Percentiles rank a stretch among this genome's conserved stretches.
Evolutionary conservation across 441 rosid genomes (phyloP).

Genomic region (Breynia disticha): DNA sequence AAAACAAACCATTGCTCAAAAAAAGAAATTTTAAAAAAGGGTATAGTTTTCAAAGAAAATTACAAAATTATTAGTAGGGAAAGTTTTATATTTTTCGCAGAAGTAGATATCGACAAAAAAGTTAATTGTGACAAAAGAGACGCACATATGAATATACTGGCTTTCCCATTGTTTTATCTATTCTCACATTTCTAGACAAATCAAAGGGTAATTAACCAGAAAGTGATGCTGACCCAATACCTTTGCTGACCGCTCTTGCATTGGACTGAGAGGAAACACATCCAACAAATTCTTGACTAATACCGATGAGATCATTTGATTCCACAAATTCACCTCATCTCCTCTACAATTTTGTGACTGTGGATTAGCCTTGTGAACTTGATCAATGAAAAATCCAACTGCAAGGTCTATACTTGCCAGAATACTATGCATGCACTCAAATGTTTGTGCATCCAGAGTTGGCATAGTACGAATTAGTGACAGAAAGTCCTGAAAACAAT

Average conservation of each 20-base stretch:
- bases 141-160: background rate
- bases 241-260: constrained; percentile 46
- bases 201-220: background rate
- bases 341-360: constrained; percentile 24
- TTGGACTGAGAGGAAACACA: constrained; percentile 51
- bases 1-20: too few relatives aligned
- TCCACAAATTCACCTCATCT: constrained; percentile 24
- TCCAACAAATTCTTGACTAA: constrained; percentile 50
- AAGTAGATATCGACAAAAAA: background rate
- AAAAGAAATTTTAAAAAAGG: too few relatives aligned
- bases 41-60: too few relatives aligned
- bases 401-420: constrained; percentile 59
- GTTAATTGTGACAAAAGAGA: background rate
- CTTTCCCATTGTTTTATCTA: background rate
- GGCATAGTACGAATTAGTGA: constrained; percentile 39
- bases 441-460: constrained; percentile 42
- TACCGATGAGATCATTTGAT: constrained; percentile 36
- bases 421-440: constrained; percentile 46
- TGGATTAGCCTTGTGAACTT: constrained; percentile 20
- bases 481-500: constrained; percentile 63
- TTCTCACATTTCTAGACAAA: constrained; percentile 1
- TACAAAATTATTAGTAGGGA: too few relatives aligned
- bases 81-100: background rate
- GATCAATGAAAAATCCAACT: constrained; percentile 37
- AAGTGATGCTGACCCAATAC: constrained; percentile 24